Conservation (phyloP, 2,329 filamentous ascomycete genomes). For the Sporothrix brunneoviolacea region DNA sequence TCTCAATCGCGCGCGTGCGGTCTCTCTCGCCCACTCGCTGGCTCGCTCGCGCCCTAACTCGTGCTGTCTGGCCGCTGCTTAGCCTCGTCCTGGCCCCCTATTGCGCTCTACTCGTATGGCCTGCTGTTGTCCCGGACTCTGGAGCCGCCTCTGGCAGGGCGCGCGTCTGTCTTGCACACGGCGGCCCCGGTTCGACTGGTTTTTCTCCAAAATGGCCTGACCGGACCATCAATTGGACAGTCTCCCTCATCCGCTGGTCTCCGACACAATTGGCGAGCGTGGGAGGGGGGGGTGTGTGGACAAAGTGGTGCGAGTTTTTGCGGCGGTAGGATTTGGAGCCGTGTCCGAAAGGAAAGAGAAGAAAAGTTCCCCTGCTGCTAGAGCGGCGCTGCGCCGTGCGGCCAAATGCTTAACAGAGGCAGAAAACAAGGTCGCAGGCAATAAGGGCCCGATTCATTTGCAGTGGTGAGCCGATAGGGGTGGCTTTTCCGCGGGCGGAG, state of each 20-base stretch:
- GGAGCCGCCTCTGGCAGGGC: no score
- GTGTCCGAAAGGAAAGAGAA: neutral
- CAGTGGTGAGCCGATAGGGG: neutral
- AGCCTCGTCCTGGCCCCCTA: no score
- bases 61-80: no score
- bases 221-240: neutral
- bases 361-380: neutral
- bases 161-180: neutral
- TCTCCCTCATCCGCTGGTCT: neutral
- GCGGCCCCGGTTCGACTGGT: neutral
- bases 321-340: neutral
- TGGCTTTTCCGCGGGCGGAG: neutral
- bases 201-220: conserved; percentile 13
- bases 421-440: neutral
- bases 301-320: conserved; percentile 13
- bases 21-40: neutral
- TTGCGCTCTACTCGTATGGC: no score
- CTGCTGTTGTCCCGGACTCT: no score
- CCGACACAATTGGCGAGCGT: neutral
- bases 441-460: neutral
- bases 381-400: neutral
- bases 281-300: conserved; percentile 8
- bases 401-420: neutral
- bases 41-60: no score
- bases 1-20: conserved; percentile 6